Base-by-base conservation (phyloP, 2,329 filamentous ascomycete genomes). In the Aspergillus hiratsukae region DNA sequence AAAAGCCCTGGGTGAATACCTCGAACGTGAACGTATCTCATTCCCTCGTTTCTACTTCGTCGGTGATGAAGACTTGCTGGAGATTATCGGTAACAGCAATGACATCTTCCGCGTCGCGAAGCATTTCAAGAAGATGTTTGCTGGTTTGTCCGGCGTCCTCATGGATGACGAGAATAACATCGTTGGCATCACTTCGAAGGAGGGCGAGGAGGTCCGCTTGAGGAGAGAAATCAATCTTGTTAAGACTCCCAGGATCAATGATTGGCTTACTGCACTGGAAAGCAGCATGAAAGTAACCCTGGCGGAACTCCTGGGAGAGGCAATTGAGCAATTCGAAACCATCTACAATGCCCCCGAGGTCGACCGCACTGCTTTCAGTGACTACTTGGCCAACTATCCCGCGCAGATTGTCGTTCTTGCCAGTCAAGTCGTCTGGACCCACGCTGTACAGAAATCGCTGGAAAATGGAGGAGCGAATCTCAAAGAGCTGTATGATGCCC, bases 121-220 rank as follows among this genome's bases (percentile, higher is more conserved):
- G 74, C 95, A 99, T 78, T 91, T 99, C 80, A 93, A 96, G 74
- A 99, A 99, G 81, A 99, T 99, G 94, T 99, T 99, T 80, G 94
- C 95, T 61, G 94, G 94, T 60, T 81, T 99, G 49, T 93, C 88
- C 4, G 94, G 94, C 3, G 83, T 99, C 37, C 80, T 92, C 45
- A 93, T 97, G 80, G 91, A 96, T 63, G 91, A 97, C 54, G 90
- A 97, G 66, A 85, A 87, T 27, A 86, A 90, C 60, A 97, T 99
- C 61, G 87, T 88, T 27, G 93, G 91, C 6, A 93, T 97, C 67
- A 94, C 89, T 2, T 99, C 94, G 0, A 97, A 96, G 70, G 95
- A 99, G 75, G 92, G 88, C 52, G 94, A 99, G 75, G 83, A 87
- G 60, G 91, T 99, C 51, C 83, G 83, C 60, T 79, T 99, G 57